Evolutionary conservation across 495 filamentous ascomycete genomes (phyloP), one percentile per base, ranked within the genome.

Genomic region (Xylaria sp.): DNA sequence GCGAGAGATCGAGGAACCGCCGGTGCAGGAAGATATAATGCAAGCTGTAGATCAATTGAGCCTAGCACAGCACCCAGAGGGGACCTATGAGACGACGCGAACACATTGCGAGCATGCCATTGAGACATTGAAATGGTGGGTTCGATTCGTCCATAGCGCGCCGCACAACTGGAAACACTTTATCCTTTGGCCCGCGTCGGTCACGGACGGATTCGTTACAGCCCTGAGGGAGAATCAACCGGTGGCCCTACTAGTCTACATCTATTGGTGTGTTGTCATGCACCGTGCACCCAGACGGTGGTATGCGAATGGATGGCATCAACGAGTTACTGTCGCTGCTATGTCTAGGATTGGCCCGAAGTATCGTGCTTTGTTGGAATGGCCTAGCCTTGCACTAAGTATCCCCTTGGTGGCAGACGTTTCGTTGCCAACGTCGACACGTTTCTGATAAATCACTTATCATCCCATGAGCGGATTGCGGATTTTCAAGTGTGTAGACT

Each of bases 251-350:
- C 50, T 78, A 8, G 31, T 76, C 40, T 73, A 76, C 26, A 33
- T 74, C 12, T 72, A 78, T 58, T 76, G 74, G 74, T 78, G 76
- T 67, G 64, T 53, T 43, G 57, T 78, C 29, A 76, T 75, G 76
- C 66, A 73, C 52, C 61, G 71, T 37, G 58, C 74, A 31, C 74
- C 74, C 15, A 72, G 40, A 41, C 62, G 71, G 14, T 75, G 76
- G 74, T 76, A 73, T 43, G 67, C 68, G 61, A 62, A 69, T 26
- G 69, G 71, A 2, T 77, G 75, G 76, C 68, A 73, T 33, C 66
- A 62, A 41, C 64, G 71, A 11, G 67, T 73, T 41, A 69, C 75
- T 14, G 5, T 15, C 1, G 66, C 67, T 48, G 76, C 67, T 14
- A 78, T 76, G 62, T 46, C 53, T 21, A 14, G 70, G 7, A 43